Conservation (phyloP, 306 rosid genomes). For the Quercus wislizeni region DNA sequence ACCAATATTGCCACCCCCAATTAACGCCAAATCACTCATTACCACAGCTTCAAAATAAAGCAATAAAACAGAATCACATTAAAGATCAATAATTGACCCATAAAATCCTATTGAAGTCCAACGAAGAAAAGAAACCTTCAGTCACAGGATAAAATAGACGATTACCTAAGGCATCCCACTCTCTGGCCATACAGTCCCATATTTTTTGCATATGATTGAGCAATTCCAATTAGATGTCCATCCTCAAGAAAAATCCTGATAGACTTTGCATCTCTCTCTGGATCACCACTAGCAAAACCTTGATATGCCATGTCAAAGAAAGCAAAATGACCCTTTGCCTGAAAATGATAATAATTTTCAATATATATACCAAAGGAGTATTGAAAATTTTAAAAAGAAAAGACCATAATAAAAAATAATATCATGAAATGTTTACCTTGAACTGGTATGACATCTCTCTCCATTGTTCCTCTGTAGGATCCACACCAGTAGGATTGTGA, state of each 20-base stretch:
- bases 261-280: slow-evolving; percentile 81
- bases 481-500: slow-evolving; percentile 98
- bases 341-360: slow-evolving; percentile 28
- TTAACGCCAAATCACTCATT: not conserved
- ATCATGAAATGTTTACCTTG: slow-evolving; percentile 43
- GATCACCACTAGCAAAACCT: slow-evolving; percentile 99
- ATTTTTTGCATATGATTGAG: slow-evolving; percentile 95
- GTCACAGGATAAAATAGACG: slow-evolving; percentile 19
- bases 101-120: not conserved
- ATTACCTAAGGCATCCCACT: slow-evolving; percentile 93
- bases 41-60: not conserved
- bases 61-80: no score
- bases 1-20: not conserved
- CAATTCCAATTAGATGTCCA: slow-evolving; percentile 81
- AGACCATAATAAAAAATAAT: slow-evolving; percentile 20
- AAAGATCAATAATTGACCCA: not conserved
- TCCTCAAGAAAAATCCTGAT: slow-evolving; percentile 88
- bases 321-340: slow-evolving; percentile 89
- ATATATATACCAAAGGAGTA: not conserved
- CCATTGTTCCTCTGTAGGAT: slow-evolving; percentile 95
- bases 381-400: not conserved
- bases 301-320: slow-evolving; percentile 99
- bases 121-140: not conserved
- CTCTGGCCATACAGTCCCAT: slow-evolving; percentile 99
- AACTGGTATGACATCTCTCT: slow-evolving; percentile 77